Evolutionary conservation across 2,329 filamentous ascomycete species (phyloP), one percentile per base, ranked within the genome.

Genomic region (Fusarium musae): DNA sequence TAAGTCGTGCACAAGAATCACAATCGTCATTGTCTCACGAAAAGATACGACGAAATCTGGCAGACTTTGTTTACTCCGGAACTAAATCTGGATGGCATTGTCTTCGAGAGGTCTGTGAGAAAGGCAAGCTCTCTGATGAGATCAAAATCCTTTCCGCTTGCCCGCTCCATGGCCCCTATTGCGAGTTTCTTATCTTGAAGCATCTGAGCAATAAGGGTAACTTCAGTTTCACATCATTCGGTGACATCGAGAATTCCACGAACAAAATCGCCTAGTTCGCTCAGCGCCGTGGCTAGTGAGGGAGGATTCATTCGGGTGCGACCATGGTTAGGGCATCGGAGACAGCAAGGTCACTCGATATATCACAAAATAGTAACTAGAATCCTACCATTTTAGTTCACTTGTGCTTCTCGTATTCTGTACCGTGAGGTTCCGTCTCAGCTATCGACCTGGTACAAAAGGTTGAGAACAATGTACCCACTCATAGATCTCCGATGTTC

Each of bases 211-310:
- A 4, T 5, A n/a, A 4, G 15, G 40, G n/a, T 17, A 8, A 12
- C 6, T 2, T 44, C 17, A 46, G 23, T 28, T 46, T 46, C 26
- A 7, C 8, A 7, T 6, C 43, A 21, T 46, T 46, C 17, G 8
- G 12, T 3, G 3, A 15, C 17, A 3, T 15, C 43, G 3, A 46
- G 4, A 15, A 15, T 4, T 1, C 17, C 3, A 1, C 23, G 2
- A 19, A 21, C 23, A 21, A 21, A 46, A 13, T 28, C 5, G 43
- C 9, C 5, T 12, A 46, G 17, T 21, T 5, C 23, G 8, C 23
- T 15, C 23, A 5, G 23, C 3, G 5, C 43, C 5, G 23, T 3
- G 5, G 13, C 5, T 6, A 19, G 23, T 3, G 16, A 46, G 12
- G 23, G 23, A 6, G 26, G 12, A 46, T 28, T 15, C 12, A 28